Percentiles rank a stretch among this genome's conserved stretches.
phyloP scores from a whole-genome alignment of 805 yeast species.

The Blastobotrys americana region DNA sequence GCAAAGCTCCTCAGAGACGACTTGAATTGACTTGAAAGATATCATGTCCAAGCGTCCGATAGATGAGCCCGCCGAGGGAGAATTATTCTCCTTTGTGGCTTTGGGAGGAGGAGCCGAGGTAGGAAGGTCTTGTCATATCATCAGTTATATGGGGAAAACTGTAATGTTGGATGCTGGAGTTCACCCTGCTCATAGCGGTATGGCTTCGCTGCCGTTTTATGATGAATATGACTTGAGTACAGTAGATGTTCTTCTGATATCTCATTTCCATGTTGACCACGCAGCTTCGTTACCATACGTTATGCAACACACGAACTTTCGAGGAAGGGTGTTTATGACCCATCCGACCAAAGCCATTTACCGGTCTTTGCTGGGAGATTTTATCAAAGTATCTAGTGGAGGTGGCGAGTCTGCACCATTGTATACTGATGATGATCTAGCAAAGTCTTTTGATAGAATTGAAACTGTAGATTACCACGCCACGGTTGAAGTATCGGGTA shows the following conservation, averaged over 20 bases:
- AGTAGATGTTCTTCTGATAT: conserved; percentile 77
- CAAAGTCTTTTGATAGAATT: conserved; percentile 77
- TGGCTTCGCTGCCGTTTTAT: conserved; percentile 87
- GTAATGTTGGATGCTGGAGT: conserved; percentile 98
- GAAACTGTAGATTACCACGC: conserved; percentile 95
- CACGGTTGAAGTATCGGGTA: conserved; percentile 89
- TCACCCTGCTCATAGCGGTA: conserved; percentile 90
- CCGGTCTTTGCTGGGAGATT: conserved; percentile 90
- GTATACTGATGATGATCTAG: conserved; percentile 85
- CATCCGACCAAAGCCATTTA: conserved; percentile 98
- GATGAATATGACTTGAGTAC: conserved; percentile 89
- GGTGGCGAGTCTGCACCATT: conserved; percentile 37
- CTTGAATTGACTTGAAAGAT: too few relatives aligned
- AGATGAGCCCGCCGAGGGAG: conserved; percentile 25
- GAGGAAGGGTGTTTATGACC: conserved; percentile 97
- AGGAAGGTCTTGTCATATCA: conserved; percentile 90
- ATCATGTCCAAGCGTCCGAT: conserved; percentile 22
- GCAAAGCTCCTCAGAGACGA: too few relatives aligned
- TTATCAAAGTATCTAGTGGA: conserved; percentile 73
- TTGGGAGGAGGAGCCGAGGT: conserved; percentile 99
- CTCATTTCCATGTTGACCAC: conserved; percentile 96
- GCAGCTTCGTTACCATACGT: conserved; percentile 97
- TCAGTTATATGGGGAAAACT: conserved; percentile 87
- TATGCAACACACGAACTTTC: conserved; percentile 92
- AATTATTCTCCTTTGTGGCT: conserved; percentile 64